Evolutionary conservation across 352 stramenopile species (phyloP).

Genomic region (Globisporangium polare): DNA sequence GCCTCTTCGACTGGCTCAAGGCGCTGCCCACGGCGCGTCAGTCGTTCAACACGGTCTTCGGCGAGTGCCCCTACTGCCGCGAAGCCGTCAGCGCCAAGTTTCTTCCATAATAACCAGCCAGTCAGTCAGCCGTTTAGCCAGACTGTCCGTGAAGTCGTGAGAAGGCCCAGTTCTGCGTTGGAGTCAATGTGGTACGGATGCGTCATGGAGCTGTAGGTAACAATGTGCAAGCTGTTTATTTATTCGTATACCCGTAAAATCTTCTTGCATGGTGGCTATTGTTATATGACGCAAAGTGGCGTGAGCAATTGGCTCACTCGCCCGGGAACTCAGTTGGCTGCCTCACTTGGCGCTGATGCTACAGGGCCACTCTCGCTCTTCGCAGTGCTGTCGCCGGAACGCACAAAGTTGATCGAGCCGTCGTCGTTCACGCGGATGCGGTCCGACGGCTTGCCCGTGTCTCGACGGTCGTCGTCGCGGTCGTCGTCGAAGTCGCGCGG

Average conservation of each 20-base stretch:
- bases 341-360: background rate
- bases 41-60: conserved; percentile 89
- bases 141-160: background rate
- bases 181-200: no score
- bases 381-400: conserved; percentile 3
- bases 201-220: no score
- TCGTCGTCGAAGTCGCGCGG: conserved; percentile 15
- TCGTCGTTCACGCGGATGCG: conserved; percentile 59
- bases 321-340: background rate
- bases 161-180: no score
- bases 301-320: no score
- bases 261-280: no score
- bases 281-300: no score
- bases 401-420: conserved; percentile 61
- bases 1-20: conserved; percentile 89
- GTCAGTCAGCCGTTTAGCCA: no score
- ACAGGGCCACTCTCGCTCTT: background rate
- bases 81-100: conserved; percentile 84
- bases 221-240: no score
- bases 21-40: conserved; percentile 82
- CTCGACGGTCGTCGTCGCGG: background rate
- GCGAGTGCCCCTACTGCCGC: conserved; percentile 87
- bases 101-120: conserved; percentile 16
- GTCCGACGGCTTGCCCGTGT: conserved; percentile 42
- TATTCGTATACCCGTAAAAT: no score